Evolutionary conservation across 2,329 filamentous ascomycete genomes (phyloP).

Genomic region (Fusarium dimerum): DNA sequence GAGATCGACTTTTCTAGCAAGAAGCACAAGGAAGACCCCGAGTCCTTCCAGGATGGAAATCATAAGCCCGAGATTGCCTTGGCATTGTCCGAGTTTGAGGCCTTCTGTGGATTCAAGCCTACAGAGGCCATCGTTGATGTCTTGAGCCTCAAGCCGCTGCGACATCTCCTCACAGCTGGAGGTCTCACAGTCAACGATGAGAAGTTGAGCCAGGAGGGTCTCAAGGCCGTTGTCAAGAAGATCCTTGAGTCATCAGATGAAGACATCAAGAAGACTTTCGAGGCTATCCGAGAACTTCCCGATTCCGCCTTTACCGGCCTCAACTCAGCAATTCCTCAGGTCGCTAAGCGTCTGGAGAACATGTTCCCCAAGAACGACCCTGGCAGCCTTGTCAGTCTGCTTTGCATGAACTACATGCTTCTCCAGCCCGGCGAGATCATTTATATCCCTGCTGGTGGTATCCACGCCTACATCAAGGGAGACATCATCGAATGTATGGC

Average conservation of each 20-base stretch:
- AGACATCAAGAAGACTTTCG: constrained; percentile 23
- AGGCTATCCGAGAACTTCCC: constrained; percentile 35
- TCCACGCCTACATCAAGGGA: constrained; percentile 72
- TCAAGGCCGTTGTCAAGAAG: constrained; percentile 54
- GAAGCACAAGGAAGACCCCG: constrained; percentile 64
- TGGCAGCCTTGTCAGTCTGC: constrained; percentile 66
- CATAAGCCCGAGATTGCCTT: constrained; percentile 82
- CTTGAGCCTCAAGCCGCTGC: constrained; percentile 47
- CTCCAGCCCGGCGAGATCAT: constrained; percentile 67
- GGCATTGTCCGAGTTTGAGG: constrained; percentile 70
- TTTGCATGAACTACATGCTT: constrained; percentile 74
- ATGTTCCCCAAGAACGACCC: constrained; percentile 67
- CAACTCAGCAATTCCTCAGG: constrained; percentile 60
- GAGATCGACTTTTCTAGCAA: constrained; percentile 66
- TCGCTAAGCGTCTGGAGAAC: constrained; percentile 63
- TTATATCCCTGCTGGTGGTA: constrained; percentile 72
- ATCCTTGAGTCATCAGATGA: constrained; percentile 54
- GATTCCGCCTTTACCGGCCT: constrained; percentile 47
- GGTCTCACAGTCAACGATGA: constrained; percentile 13
- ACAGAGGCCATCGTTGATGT: constrained; percentile 59
- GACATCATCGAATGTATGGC: constrained; percentile 82
- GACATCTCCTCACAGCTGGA: constrained; percentile 20
- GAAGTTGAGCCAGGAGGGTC: constrained; percentile 50
- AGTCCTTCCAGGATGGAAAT: constrained; percentile 70
- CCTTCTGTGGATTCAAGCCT: constrained; percentile 75